Conservation (phyloP, 257 asterid species). For the Nicotiana obtusifolia region DNA sequence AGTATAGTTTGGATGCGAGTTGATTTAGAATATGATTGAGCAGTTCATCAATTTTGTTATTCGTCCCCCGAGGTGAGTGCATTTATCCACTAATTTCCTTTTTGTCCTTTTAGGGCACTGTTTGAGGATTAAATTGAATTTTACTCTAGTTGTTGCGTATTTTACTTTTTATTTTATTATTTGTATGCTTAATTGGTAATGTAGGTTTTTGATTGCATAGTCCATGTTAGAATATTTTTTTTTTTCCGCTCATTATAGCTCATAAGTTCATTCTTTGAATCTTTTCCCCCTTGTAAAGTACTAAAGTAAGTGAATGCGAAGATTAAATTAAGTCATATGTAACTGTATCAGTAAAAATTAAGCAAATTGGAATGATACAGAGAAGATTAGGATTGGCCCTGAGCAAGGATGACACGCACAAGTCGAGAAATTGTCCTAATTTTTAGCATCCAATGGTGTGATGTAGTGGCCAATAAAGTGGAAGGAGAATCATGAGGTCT, state of each 20-base stretch:
- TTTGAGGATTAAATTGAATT: neutral
- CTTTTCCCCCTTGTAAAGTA: neutral
- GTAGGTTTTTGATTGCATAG: neutral
- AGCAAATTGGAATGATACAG: no score
- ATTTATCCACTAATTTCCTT: neutral
- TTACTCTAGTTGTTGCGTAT: no score
- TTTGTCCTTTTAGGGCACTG: neutral
- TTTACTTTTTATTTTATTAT: neutral
- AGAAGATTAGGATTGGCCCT: no score
- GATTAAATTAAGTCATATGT: neutral
- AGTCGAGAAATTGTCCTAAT: no score
- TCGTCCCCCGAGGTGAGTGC: constrained; percentile 87
- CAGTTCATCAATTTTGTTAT: constrained; percentile 94
- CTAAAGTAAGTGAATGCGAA: neutral
- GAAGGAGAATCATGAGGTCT: no score
- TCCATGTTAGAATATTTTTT: neutral
- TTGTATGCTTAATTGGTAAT: neutral
- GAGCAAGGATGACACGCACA: no score
- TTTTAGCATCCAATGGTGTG: no score
- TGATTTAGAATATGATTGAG: constrained; percentile 61
- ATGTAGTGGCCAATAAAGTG: no score
- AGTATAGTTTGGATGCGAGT: neutral
- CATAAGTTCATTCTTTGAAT: neutral
- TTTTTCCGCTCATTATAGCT: no score
- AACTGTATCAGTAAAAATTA: neutral